Evolutionary conservation across 257 asterid species (phyloP), one percentile per base, ranked within the genome.

Genomic region (Galeopsis tetrahit): DNA sequence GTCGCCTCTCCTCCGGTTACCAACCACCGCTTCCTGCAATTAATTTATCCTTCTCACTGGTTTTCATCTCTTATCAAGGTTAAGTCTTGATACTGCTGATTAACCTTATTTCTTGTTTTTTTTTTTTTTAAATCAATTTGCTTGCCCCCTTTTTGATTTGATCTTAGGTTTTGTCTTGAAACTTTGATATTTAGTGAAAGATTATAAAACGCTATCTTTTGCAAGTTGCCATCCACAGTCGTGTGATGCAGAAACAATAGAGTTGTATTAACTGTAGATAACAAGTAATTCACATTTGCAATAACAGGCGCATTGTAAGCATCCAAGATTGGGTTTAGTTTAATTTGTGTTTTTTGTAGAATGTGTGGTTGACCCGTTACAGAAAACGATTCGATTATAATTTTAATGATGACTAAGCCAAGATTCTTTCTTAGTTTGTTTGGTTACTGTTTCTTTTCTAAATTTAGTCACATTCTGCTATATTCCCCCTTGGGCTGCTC

Each of bases 281-380:
- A 9, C 51, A 44, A 10, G 28, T 21, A 21, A 21, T 48, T 48
- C 17, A 4, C 13, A 4, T 2, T 48, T 48, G 53, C 53, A 46
- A 46, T 46, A 13, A 15, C 58, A 52, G 32, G 6, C 7, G 15
- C 58, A 52, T 68, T 32, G 82, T 78, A 63, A 68, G 76, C 76
- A 17, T 67, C 36, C 49, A 35, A 57, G 34, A 42, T 7, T 13
- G 3, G 2, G 0, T 34, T 14, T 42, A 44, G 42, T 71, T 36
- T 33, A n/a, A 13, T 40, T 15, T 17, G 5, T 34, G 0, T 14
- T 59, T 6, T 55, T 52, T 13, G 28, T 49, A 0, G 32, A 15
- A 33, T 48, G 17, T 46, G 4, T 1, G 11, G 33, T 42, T 11
- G 43, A 2, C 38, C 42, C 49, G 57, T 57, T 65, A 69, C 65